Evolutionary conservation across 2,329 filamentous ascomycete genomes (phyloP).

Genomic region (Alternaria infectoria): DNA sequence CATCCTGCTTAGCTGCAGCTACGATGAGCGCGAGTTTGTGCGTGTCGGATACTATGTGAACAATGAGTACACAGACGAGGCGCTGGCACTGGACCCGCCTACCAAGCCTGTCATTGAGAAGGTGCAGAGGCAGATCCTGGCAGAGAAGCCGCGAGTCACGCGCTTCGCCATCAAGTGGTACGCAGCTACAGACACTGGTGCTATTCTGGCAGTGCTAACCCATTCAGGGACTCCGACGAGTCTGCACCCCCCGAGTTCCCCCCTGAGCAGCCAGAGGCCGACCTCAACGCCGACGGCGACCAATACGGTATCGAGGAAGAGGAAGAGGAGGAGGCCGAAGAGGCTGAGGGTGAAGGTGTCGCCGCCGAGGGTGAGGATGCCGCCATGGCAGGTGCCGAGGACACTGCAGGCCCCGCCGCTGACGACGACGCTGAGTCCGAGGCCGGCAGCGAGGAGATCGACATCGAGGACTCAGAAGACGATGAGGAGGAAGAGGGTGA

Average conservation of each 20-base stretch:
- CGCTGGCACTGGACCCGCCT: slow-evolving; percentile 86
- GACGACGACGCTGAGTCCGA: slow-evolving; percentile 74
- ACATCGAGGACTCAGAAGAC: slow-evolving; percentile 76
- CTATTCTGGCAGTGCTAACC: slow-evolving; percentile 23
- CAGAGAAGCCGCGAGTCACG: slow-evolving; percentile 96
- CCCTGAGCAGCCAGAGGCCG: slow-evolving; percentile 95
- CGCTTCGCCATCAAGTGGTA: slow-evolving; percentile 99
- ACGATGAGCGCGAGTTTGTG: slow-evolving; percentile 95
- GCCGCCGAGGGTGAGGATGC: slow-evolving; percentile 66
- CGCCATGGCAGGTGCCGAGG: slow-evolving; percentile 76
- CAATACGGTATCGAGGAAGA: slow-evolving; percentile 84
- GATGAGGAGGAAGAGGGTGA: slow-evolving; percentile 71
- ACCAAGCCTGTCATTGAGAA: slow-evolving; percentile 92
- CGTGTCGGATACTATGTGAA: slow-evolving; percentile 99
- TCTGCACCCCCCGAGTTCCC: slow-evolving; percentile 95
- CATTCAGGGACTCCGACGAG: slow-evolving; percentile 91
- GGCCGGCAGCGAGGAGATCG: slow-evolving; percentile 78
- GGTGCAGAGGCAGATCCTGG: slow-evolving; percentile 88
- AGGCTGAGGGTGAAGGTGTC: slow-evolving; percentile 58
- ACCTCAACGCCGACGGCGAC: slow-evolving; percentile 80
- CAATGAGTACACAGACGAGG: slow-evolving; percentile 96
- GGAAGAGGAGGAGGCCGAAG: slow-evolving; percentile 70
- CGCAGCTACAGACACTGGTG: slow-evolving; percentile 27
- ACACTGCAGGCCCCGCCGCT: slow-evolving; percentile 55
- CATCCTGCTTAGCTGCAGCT: slow-evolving; percentile 93